Percentiles rank a stretch among this genome's conserved stretches.
Evolutionary conservation across 2,329 filamentous ascomycete genomes (phyloP).

Genomic region (Phyllosticta citribraziliensis): DNA sequence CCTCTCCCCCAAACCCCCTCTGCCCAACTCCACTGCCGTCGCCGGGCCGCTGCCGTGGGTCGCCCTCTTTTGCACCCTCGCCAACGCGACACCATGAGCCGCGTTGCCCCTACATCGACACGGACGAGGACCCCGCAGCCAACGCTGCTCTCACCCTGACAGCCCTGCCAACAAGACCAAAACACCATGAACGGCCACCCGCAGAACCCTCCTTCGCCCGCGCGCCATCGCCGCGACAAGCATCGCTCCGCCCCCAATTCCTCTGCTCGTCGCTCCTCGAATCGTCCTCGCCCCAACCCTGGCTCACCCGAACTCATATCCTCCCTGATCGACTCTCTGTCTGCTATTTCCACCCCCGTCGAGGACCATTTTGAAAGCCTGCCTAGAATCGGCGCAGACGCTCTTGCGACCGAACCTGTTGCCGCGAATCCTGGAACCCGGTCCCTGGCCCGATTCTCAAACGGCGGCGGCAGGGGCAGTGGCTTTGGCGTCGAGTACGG

Average conservation of each 20-base stretch:
- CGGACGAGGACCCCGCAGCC: conserved; percentile 1
- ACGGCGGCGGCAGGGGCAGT: conserved; percentile 20
- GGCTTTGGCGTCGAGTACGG: conserved; percentile 67
- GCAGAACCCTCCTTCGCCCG: background rate
- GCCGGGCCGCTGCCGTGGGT: background rate
- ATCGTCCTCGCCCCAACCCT: conserved; percentile 27
- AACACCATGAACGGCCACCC: background rate
- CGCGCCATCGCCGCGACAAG: conserved; percentile 10
- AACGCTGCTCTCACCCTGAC: conserved; percentile 20
- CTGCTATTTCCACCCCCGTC: conserved; percentile 52
- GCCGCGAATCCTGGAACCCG: conserved; percentile 16
- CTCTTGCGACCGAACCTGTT: conserved; percentile 17
- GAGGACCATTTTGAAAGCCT: conserved; percentile 57
- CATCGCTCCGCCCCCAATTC: conserved; percentile 10
- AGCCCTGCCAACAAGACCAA: conserved; percentile 8
- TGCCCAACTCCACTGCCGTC: background rate
- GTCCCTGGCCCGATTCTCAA: background rate
- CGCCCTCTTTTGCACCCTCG: background rate
- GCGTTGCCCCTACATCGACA: background rate
- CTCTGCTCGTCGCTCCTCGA: conserved; percentile 21
- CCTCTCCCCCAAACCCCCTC: background rate
- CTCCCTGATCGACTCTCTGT: conserved; percentile 52
- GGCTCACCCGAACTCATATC: conserved; percentile 60
- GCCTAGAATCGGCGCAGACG: conserved; percentile 19
- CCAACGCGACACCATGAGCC: background rate